Evolutionary conservation across 805 yeast species (phyloP), one percentile per base, ranked within the genome.

Genomic region (Yamadazyma tumulicola): DNA sequence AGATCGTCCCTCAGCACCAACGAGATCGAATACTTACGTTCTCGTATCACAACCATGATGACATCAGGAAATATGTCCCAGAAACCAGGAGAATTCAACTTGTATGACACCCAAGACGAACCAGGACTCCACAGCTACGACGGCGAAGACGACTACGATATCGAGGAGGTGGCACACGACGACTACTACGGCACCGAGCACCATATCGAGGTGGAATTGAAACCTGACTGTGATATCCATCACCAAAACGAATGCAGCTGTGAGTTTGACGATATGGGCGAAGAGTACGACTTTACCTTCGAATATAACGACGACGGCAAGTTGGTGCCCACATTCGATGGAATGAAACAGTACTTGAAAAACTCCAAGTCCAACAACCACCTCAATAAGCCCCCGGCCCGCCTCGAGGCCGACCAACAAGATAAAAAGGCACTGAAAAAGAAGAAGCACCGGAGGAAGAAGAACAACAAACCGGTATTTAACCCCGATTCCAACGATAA

Each of bases 231-330:
- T 26, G 53, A 50, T 7, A 48, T 45, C 18, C 64, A 55, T 38
- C 58, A 60, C 8, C n/a, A 29, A 3, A 46, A 44, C 10, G 49
- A 46, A 9, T 57, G 62, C 34, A 53, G 51, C 31, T 57, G 64
- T 39, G 42, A 40, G 11, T 30, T 42, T 12, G 45, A 45, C 13
- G 49, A 48, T 15, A 55, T 59, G 21, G 71, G 65, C 11, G 69
- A 69, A 3, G 60, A 67, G 13, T 67, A 70, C 43, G 71, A 67
- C 39, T 64, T 67, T 37, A 67, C 72, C 6, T 67, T 67, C 42
- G 73, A 67, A 39, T 67, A 67, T 42, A 69, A 66, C 39, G 52
- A 51, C 24, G 57, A 57, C 16, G 72, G 72, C 3, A 62, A 61
- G 40, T 41, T 67, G 24, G 54, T 64, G 6, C 70, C 71, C n/a